Conservation (phyloP, 2,329 filamentous ascomycete genomes). For the Sphaerulina musiva region DNA sequence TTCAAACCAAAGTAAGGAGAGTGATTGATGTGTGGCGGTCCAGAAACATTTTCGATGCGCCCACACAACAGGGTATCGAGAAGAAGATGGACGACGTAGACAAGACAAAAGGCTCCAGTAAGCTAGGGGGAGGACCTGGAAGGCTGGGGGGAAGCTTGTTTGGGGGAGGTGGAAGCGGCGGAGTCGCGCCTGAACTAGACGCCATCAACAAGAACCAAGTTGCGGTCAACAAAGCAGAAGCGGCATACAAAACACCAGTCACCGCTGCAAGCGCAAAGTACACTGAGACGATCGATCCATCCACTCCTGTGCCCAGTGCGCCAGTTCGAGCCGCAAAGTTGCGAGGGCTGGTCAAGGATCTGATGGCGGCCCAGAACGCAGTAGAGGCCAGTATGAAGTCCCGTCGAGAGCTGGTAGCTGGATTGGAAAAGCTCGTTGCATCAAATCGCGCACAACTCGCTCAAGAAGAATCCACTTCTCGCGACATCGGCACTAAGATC, state of each 20-base stretch:
- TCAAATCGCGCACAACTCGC: conserved; percentile 63
- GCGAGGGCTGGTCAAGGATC: conserved; percentile 78
- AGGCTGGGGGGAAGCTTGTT: conserved; percentile 64
- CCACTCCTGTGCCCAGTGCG: conserved; percentile 63
- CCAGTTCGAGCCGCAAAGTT: conserved; percentile 89
- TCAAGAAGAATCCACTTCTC: conserved; percentile 61
- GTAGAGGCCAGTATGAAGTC: conserved; percentile 86
- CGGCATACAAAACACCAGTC: conserved; percentile 60
- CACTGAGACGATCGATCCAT: conserved; percentile 70
- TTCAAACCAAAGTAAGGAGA: conserved; percentile 78
- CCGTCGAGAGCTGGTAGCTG: conserved; percentile 67
- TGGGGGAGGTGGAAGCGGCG: conserved; percentile 46
- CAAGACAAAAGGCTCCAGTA: conserved; percentile 35
- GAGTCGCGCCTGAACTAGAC: conserved; percentile 68
- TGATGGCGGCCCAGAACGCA: conserved; percentile 81
- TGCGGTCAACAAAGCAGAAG: conserved; percentile 63
- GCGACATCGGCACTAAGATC: conserved; percentile 60
- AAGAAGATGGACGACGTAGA: conserved; percentile 63
- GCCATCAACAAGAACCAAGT: conserved; percentile 69
- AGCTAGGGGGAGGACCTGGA: conserved; percentile 20
- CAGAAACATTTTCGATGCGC: conserved; percentile 71
- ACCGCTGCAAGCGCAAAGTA: conserved; percentile 74
- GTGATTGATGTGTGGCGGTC: conserved; percentile 94
- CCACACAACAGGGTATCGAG: conserved; percentile 77
- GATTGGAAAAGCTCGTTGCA: conserved; percentile 74